Conservation (phyloP, 2,329 filamentous ascomycete species). For the Onygenales sp. region DNA sequence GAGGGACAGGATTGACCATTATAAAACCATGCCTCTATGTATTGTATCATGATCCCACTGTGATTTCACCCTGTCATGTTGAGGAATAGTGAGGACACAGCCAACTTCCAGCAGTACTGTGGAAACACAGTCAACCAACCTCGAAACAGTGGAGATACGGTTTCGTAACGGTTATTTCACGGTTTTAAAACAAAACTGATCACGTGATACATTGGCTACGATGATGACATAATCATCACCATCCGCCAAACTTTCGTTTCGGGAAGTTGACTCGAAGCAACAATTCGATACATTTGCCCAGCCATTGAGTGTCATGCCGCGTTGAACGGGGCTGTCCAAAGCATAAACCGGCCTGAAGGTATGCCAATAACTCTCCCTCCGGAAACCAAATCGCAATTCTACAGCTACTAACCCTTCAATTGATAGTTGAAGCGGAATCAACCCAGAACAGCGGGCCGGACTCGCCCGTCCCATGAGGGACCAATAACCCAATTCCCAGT, state of each 20-base stretch:
- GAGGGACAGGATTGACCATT: too few species aligned
- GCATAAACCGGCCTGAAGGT: background rate
- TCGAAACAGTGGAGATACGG: too few species aligned
- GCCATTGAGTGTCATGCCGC: conserved; percentile 1
- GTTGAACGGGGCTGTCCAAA: conserved; percentile 3
- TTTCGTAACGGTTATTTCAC: too few species aligned
- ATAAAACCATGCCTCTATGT: too few species aligned
- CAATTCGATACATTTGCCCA: conserved; percentile 9
- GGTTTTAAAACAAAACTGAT: too few species aligned
- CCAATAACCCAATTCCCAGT: conserved; percentile 4
- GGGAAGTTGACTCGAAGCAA: background rate
- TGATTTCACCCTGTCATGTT: too few species aligned
- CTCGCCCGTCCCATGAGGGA: background rate
- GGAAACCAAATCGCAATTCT: background rate
- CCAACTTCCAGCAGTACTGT: too few species aligned
- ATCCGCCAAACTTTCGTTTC: background rate
- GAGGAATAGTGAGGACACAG: too few species aligned
- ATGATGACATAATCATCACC: background rate
- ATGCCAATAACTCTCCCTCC: background rate
- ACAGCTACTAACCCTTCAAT: background rate
- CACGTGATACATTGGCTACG: too few species aligned
- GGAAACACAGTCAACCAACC: too few species aligned
- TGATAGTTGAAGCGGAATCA: background rate
- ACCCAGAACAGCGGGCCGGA: background rate
- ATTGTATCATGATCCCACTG: too few species aligned